Conservation (phyloP, 371 early-diverging fungal species). For the Fennellomyces sp. region DNA sequence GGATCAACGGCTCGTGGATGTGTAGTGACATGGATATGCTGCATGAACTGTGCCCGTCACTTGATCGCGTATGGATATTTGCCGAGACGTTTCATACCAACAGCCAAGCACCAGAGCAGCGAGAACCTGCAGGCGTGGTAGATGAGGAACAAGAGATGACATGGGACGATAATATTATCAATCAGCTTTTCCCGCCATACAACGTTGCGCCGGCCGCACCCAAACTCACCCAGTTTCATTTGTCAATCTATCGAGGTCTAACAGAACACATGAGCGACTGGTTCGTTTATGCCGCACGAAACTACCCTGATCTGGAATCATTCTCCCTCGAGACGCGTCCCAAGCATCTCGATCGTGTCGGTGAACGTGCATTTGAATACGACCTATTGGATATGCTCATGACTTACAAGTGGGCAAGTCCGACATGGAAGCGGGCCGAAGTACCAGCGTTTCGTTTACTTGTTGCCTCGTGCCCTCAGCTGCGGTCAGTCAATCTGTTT, state of each 20-base stretch:
- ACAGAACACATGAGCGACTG: constrained; percentile 11
- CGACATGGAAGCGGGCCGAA: not conserved
- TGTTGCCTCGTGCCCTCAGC: not conserved
- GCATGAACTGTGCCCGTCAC: constrained; percentile 2
- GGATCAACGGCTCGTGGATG: constrained; percentile 7
- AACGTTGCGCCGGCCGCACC: not conserved
- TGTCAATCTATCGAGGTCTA: constrained; percentile 9
- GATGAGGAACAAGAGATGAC: not conserved
- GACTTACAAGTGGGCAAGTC: not conserved
- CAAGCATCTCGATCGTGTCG: not conserved
- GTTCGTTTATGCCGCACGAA: constrained; percentile 16
- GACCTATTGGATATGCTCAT: constrained; percentile 10
- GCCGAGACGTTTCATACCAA: constrained; percentile 6
- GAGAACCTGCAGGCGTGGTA: not conserved
- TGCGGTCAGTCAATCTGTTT: not conserved
- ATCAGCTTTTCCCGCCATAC: not conserved
- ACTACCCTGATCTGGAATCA: not conserved
- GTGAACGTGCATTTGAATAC: constrained; percentile 4
- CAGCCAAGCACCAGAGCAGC: not conserved
- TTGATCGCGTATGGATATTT: not conserved
- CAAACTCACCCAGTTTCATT: not conserved
- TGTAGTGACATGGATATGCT: constrained; percentile 5
- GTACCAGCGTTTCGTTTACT: not conserved
- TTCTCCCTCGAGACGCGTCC: constrained; percentile 7
- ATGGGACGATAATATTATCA: not conserved